Percentiles rank a stretch among this genome's conserved stretches.
Evolutionary conservation across 2,329 filamentous ascomycete genomes (phyloP).

Genomic region (Colletotrichum falcatum): DNA sequence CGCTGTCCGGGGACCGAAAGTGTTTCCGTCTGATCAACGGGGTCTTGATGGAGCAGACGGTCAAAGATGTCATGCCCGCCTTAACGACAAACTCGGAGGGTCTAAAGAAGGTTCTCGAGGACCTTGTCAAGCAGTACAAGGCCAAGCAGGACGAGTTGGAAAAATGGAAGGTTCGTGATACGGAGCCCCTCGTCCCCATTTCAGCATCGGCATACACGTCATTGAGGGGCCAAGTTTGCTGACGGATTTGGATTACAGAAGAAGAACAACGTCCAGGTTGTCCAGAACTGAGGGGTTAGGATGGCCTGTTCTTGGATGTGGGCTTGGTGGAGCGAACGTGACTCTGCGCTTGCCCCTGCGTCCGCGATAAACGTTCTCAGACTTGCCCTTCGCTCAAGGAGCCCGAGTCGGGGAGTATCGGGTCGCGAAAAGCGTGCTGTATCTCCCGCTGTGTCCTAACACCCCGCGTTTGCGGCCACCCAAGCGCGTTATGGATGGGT

Average conservation of each 20-base stretch:
- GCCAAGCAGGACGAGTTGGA: slow-evolving; percentile 94
- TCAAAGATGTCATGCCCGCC: slow-evolving; percentile 90
- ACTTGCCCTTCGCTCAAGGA: neutral
- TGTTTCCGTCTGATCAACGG: slow-evolving; percentile 99
- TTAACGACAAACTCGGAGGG: slow-evolving; percentile 95
- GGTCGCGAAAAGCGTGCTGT: neutral
- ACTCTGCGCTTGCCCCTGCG: neutral
- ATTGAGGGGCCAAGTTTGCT: slow-evolving; percentile 6
- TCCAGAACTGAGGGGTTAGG: slow-evolving; percentile 71
- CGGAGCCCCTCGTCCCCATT: neutral
- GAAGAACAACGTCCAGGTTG: slow-evolving; percentile 90
- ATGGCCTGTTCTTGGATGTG: neutral
- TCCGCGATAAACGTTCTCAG: neutral
- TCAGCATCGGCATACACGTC: slow-evolving; percentile 1
- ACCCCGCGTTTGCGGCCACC: neutral
- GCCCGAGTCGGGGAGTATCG: neutral
- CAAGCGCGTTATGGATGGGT: neutral
- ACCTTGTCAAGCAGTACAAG: slow-evolving; percentile 97
- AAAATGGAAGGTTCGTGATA: slow-evolving; percentile 88
- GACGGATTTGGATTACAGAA: slow-evolving; percentile 67
- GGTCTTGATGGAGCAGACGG: slow-evolving; percentile 92
- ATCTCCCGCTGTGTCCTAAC: neutral
- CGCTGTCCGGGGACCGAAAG: slow-evolving; percentile 86
- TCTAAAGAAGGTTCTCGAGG: slow-evolving; percentile 91
- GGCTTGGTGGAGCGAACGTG: neutral